Evolutionary conservation across 345 rosid species (phyloP).

Genomic region (Melaleuca alternifolia): DNA sequence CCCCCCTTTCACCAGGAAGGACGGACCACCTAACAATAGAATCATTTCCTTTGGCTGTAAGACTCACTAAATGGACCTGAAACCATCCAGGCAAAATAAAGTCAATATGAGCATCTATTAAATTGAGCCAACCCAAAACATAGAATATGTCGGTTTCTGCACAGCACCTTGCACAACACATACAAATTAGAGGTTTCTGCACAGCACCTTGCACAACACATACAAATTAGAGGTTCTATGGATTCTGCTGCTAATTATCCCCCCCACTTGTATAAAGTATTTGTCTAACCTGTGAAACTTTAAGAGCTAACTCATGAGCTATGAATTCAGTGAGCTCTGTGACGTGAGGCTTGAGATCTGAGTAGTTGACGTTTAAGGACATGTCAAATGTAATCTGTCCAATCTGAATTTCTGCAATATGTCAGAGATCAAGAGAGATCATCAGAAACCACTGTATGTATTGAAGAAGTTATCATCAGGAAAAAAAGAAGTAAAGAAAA

Average conservation of each 20-base stretch:
- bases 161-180: neutral
- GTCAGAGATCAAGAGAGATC: conserved; percentile 3
- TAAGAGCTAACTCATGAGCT: conserved; percentile 43
- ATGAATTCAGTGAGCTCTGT: conserved; percentile 35
- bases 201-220: neutral
- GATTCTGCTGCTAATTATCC: neutral
- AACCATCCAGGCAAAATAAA: conserved; percentile 3
- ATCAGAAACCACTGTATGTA: conserved; percentile 6
- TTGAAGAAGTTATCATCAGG: neutral
- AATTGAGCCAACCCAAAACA: neutral
- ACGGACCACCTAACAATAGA: conserved; percentile 49
- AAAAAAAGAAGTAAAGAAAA: neutral
- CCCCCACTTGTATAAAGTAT: neutral
- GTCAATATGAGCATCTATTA: neutral
- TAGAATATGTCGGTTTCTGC: neutral
- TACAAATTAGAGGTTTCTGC: neutral
- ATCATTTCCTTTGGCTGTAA: conserved; percentile 47
- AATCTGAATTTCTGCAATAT: conserved; percentile 31
- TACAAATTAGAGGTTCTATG: neutral
- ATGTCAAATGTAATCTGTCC: conserved; percentile 57
- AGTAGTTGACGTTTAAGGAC: conserved; percentile 32
- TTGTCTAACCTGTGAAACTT: conserved; percentile 48
- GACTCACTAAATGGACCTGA: conserved; percentile 56
- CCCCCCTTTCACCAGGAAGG: conserved; percentile 39
- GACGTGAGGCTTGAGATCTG: conserved; percentile 43